Base-by-base conservation (phyloP, 805 yeast species). In the Teunomyces cretensis region DNA sequence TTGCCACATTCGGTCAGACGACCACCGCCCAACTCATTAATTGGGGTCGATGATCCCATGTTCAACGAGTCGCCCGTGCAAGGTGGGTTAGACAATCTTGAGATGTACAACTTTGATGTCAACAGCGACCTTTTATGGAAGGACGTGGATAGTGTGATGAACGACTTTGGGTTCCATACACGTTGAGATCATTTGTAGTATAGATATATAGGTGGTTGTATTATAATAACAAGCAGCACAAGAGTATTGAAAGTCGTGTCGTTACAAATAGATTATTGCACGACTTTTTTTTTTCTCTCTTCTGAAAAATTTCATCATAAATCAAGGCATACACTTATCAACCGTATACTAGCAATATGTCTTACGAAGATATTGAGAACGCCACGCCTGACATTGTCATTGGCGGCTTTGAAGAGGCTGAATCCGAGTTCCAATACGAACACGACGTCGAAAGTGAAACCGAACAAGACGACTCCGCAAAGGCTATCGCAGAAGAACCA, bases 71-170 rank as follows among this genome's bases (percentile, higher is more conserved):
- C 60, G 22, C 72, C 72, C 5, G 47, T 52, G 1, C 62, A 57
- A 33, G 57, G 56, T 12, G 65, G 64, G 16, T 41, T 65, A 36
- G 66, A 62, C 40, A 65, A 67, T 27, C 57, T 69, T 41, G 71
- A 66, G 41, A 52, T 72, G 43, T 77, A 70, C 48, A 57, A 66
- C 8, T 67, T 77, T 62, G 80, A 74, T 31, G 50, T 66, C 46
- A 81, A 78, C 53, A 74, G 78, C 17, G 86, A 79, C 41, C 53
- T 78, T 47, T 67, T 82, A 16, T 84, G 86, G 90, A 86, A 84
- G 57, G 95, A 89, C 58, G 91, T 89, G 24, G 96, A 88, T 52
- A 75, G 88, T 39, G 86, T 89, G 46, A 88, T 89, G 96, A 88
- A 86, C 58, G 96, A 88, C 58, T 89, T 88, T 65, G 97, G 96